Evolutionary conservation across 2,329 filamentous ascomycete genomes (phyloP).

Genomic region (Neopestalotiopsis sp.): DNA sequence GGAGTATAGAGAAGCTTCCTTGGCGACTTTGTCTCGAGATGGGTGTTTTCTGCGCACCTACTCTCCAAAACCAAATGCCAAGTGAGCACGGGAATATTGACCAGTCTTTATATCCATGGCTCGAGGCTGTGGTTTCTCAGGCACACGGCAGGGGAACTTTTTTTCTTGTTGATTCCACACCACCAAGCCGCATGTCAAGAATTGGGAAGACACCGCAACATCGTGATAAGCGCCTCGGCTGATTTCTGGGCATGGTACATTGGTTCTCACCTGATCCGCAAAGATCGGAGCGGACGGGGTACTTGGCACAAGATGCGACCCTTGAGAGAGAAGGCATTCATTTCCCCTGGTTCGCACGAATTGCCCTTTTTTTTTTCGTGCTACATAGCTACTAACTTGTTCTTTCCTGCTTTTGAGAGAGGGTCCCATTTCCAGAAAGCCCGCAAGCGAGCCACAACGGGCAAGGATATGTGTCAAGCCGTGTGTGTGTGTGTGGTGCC

Average conservation of each 20-base stretch:
- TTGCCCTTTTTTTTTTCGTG: slow-evolving; percentile 6
- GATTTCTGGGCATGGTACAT: not conserved
- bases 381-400: not conserved
- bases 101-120: slow-evolving; percentile 16
- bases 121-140: not conserved
- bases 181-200: not conserved
- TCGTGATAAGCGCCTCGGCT: slow-evolving; percentile 8
- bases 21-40: slow-evolving; percentile 1
- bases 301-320: not conserved
- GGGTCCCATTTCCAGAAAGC: not conserved
- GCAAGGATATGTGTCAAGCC: not conserved
- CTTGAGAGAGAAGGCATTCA: not conserved
- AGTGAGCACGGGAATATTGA: not conserved
- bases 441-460: not conserved
- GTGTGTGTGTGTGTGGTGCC: not conserved
- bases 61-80: not conserved
- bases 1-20: not conserved
- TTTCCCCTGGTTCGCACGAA: slow-evolving; percentile 3
- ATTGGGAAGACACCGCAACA: not conserved
- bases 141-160: not conserved
- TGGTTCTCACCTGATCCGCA: not conserved
- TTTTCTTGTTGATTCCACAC: not conserved
- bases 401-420: not conserved
- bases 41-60: not conserved
- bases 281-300: not conserved